These are phyloP conservation scores for Trichoderma gracile DNA, from an alignment of 2,329 filamentous ascomycete genomes.

Conservation along the genomic window DNA sequence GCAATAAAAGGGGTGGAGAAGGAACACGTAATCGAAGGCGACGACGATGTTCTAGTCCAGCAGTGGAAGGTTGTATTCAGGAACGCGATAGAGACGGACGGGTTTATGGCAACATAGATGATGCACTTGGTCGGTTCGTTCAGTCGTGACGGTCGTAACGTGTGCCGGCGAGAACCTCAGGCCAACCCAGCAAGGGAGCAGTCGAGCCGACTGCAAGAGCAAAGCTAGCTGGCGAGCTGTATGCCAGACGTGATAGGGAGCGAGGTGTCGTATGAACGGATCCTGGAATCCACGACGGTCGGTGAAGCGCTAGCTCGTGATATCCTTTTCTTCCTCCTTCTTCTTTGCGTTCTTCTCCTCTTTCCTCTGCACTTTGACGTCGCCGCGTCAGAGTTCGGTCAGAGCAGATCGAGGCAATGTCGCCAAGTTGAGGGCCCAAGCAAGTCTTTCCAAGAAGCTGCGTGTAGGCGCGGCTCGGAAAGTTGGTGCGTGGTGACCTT, in stretches of 20 bases:
- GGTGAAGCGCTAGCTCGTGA: conserved; percentile 1
- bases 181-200: conserved; percentile 15
- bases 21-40: conserved; percentile 9
- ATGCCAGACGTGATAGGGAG: neutral
- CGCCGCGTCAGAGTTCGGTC: neutral
- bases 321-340: neutral
- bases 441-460: neutral
- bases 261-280: neutral
- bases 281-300: neutral
- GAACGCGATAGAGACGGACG: conserved; percentile 23
- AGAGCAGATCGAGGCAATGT: neutral
- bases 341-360: neutral
- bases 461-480: neutral
- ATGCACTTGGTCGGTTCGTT: conserved; percentile 24
- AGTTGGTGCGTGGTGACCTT: neutral
- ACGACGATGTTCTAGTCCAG: conserved; percentile 11
- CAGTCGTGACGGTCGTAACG: conserved; percentile 27
- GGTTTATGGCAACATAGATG: conserved; percentile 20
- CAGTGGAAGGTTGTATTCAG: conserved; percentile 9
- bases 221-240: conserved; percentile 7
- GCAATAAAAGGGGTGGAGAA: conserved; percentile 23
- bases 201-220: neutral
- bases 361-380: neutral
- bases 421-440: neutral
- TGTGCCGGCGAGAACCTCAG: conserved; percentile 2